These are phyloP conservation scores for Verticillium dahliae DNA, from an alignment of 2,329 filamentous ascomycete genomes.

Conservation along the genomic window DNA sequence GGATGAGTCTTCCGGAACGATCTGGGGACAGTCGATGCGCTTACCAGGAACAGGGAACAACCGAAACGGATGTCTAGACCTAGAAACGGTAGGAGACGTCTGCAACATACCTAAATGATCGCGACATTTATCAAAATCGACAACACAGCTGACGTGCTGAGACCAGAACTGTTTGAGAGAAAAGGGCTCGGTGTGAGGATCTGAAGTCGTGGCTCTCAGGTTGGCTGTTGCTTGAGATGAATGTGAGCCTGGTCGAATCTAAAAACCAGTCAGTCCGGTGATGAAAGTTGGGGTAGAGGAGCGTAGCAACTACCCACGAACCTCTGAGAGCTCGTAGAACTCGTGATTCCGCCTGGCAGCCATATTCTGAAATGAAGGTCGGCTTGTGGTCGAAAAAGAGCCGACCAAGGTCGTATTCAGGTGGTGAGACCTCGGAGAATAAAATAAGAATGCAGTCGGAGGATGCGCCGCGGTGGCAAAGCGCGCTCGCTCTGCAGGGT, in stretches of 20 bases:
- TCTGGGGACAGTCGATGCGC: background rate
- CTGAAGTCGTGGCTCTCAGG: background rate
- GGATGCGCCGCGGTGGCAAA: background rate
- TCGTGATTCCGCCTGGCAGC: background rate
- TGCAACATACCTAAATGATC: constrained; percentile 46
- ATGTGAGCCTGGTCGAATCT: background rate
- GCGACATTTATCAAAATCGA: constrained; percentile 41
- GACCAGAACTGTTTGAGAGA: constrained; percentile 33
- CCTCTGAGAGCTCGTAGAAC: background rate
- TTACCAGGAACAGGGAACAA: background rate
- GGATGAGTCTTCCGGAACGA: constrained; percentile 3
- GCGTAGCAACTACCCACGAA: background rate
- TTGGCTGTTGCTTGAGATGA: background rate
- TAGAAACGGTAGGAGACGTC: background rate
- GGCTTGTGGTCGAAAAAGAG: background rate
- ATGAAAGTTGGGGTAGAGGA: background rate
- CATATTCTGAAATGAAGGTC: background rate
- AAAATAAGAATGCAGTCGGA: constrained; percentile 1
- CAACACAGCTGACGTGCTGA: constrained; percentile 39
- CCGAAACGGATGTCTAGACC: background rate
- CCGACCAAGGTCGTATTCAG: background rate
- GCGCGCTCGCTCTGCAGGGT: background rate
- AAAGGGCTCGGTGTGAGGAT: background rate
- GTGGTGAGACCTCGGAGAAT: constrained; percentile 1
- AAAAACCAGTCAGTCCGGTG: background rate